Evolutionary conservation across 805 yeast genomes (phyloP).

Genomic region (Kodamaea hsintzibuensis): DNA sequence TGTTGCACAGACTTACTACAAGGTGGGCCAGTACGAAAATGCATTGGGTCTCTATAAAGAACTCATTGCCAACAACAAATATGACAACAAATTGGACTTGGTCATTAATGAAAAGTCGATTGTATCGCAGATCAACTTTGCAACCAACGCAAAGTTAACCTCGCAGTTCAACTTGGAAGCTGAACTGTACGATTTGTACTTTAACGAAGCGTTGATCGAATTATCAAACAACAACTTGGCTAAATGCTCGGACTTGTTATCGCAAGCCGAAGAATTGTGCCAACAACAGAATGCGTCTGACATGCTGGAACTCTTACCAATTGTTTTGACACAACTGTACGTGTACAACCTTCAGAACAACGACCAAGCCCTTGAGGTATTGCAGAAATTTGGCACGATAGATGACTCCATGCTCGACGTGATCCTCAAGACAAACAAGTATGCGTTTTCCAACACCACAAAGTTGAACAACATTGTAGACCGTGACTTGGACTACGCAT

Average conservation of each 20-base stretch:
- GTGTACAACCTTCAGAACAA: slow-evolving; percentile 40
- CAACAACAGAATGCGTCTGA: slow-evolving; percentile 38
- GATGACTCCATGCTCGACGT: slow-evolving; percentile 43
- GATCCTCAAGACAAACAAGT: slow-evolving; percentile 46
- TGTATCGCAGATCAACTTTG: slow-evolving; percentile 47
- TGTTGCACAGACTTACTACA: slow-evolving; percentile 55
- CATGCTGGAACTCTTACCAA: slow-evolving; percentile 57
- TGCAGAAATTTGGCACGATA: slow-evolving; percentile 33
- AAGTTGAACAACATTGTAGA: slow-evolving; percentile 23
- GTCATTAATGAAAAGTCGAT: slow-evolving; percentile 68
- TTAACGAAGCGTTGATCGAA: slow-evolving; percentile 57
- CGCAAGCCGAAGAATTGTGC: slow-evolving; percentile 48
- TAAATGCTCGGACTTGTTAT: slow-evolving; percentile 44
- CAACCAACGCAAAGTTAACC: slow-evolving; percentile 4
- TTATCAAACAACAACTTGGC: slow-evolving; percentile 42
- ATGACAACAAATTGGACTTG: slow-evolving; percentile 52
- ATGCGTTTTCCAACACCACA: slow-evolving; percentile 23
- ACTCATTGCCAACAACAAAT: slow-evolving; percentile 34
- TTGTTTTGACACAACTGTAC: slow-evolving; percentile 59
- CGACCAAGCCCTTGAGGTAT: slow-evolving; percentile 35
- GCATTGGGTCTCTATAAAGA: slow-evolving; percentile 50
- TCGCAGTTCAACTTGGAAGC: slow-evolving; percentile 11
- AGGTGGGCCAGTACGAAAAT: slow-evolving; percentile 41
- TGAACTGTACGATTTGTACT: slow-evolving; percentile 54
- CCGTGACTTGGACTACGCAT: slow-evolving; percentile 33